phyloP scores from a whole-genome alignment of 1,284 basidiomycete species.

The Ceratobasidium theobromae region DNA sequence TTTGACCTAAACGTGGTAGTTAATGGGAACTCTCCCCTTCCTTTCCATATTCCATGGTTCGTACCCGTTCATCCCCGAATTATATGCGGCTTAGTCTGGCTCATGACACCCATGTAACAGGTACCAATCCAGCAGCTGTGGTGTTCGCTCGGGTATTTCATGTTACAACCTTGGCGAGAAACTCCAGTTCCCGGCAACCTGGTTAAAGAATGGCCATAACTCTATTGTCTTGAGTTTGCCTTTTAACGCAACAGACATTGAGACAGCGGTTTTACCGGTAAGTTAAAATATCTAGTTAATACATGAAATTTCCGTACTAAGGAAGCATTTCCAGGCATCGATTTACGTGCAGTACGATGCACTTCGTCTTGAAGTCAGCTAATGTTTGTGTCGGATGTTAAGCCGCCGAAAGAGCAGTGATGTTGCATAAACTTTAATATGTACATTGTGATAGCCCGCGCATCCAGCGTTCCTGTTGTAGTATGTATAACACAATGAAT shows the following conservation, averaged over 20 bases:
- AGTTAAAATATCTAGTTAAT: background rate
- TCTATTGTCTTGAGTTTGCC: conserved; percentile 39
- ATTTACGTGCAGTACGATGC: conserved; percentile 40
- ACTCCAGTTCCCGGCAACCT: conserved; percentile 37
- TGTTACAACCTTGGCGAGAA: conserved; percentile 39
- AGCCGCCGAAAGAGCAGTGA: background rate
- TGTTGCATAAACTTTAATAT: conserved; percentile 8
- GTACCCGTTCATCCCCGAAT: background rate
- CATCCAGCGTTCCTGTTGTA: no score
- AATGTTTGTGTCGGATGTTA: background rate
- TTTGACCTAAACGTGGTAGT: conserved; percentile 38
- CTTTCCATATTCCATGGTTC: conserved; percentile 38
- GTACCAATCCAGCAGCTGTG: conserved; percentile 40
- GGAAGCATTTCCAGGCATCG: conserved; percentile 27
- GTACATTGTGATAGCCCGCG: background rate
- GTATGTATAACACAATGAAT: no score
- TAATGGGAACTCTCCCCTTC: conserved; percentile 38
- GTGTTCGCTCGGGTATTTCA: conserved; percentile 38
- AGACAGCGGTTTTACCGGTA: conserved; percentile 11
- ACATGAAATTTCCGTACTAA: background rate
- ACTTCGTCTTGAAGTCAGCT: conserved; percentile 38
- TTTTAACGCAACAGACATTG: conserved; percentile 38
- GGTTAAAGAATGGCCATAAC: conserved; percentile 36
- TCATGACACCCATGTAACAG: conserved; percentile 21
- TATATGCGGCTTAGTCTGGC: background rate